Evolutionary conservation across 179 eudicot genomes (phyloP).

Genomic region (Vitellaria paradoxa): DNA sequence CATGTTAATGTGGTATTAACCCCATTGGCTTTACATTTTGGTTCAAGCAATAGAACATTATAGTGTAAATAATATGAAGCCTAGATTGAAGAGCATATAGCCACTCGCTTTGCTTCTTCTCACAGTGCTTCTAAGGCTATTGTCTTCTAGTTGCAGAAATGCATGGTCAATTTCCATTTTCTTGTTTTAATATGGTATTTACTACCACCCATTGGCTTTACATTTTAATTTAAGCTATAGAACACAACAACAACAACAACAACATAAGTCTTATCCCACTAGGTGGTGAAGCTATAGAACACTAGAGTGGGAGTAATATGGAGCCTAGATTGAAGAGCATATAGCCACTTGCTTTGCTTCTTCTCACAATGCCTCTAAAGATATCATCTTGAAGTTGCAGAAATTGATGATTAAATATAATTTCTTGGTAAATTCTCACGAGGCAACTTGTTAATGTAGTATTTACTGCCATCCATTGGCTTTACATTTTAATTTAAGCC

Average conservation of each 20-base stretch:
- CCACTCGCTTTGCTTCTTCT: conserved; percentile 25
- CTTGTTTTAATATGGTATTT: not conserved
- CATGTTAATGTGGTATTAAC: no score
- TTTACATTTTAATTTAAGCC: no score
- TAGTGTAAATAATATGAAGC: conserved; percentile 7
- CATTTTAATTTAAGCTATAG: no score
- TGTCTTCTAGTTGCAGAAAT: conserved; percentile 10
- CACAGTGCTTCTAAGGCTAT: conserved; percentile 14
- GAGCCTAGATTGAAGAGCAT: no score
- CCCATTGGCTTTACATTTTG: no score
- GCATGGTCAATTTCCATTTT: conserved; percentile 11
- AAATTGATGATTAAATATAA: conserved; percentile 7
- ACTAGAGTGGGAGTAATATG: no score
- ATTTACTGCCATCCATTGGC: not conserved
- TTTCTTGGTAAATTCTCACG: not conserved
- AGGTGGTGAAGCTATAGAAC: no score
- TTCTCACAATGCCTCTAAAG: conserved; percentile 21
- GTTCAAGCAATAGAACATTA: no score
- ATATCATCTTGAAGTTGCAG: not conserved
- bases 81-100: conserved; percentile 23
- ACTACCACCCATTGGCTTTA: not conserved
- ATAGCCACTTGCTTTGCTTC: not conserved
- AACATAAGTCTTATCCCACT: no score
- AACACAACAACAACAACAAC: no score
- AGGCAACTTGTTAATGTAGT: conserved; percentile 11